Evolutionary conservation across 2,329 filamentous ascomycete genomes (phyloP).

Genomic region (Macrophomina phaseolina): DNA sequence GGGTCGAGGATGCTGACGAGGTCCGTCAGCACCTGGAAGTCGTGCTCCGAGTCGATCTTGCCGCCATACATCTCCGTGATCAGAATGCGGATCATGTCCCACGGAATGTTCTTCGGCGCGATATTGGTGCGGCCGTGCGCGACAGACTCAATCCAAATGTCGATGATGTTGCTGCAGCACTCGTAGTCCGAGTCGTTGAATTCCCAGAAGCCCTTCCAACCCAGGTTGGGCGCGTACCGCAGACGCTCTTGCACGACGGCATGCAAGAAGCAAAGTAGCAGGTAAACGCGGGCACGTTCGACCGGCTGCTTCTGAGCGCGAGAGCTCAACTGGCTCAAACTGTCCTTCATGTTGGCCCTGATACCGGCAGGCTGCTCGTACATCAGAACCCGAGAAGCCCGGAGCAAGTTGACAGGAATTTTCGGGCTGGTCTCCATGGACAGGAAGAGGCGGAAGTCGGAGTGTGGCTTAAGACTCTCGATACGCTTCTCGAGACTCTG

Average conservation of each 20-base stretch:
- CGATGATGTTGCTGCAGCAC: conserved; percentile 94
- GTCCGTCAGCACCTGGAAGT: conserved; percentile 74
- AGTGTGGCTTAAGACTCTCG: conserved; percentile 91
- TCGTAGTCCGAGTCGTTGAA: conserved; percentile 99
- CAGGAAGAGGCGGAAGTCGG: conserved; percentile 91
- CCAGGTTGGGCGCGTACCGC: conserved; percentile 89
- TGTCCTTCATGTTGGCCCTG: conserved; percentile 98
- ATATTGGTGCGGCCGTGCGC: conserved; percentile 89
- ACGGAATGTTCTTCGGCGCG: conserved; percentile 90
- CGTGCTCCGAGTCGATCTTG: conserved; percentile 90
- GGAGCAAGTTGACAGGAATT: conserved; percentile 94
- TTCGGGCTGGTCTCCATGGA: conserved; percentile 98
- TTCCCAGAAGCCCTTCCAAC: conserved; percentile 99
- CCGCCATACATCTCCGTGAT: conserved; percentile 95
- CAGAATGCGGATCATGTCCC: conserved; percentile 91
- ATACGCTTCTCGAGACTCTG: conserved; percentile 97
- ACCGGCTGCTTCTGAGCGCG: conserved; percentile 82
- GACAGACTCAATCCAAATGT: conserved; percentile 87
- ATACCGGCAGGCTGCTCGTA: conserved; percentile 98
- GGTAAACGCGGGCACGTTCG: conserved; percentile 86
- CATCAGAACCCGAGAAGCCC: conserved; percentile 92
- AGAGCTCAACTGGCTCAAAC: conserved; percentile 79
- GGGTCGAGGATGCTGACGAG: conserved; percentile 83
- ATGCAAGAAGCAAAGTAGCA: conserved; percentile 91
- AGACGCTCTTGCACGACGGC: conserved; percentile 94